A percentile compares a stretch with the other conserved stretches of the same genome.
phyloP scores from a whole-genome alignment of 306 rosid species.

The Cicer yamashitae region DNA sequence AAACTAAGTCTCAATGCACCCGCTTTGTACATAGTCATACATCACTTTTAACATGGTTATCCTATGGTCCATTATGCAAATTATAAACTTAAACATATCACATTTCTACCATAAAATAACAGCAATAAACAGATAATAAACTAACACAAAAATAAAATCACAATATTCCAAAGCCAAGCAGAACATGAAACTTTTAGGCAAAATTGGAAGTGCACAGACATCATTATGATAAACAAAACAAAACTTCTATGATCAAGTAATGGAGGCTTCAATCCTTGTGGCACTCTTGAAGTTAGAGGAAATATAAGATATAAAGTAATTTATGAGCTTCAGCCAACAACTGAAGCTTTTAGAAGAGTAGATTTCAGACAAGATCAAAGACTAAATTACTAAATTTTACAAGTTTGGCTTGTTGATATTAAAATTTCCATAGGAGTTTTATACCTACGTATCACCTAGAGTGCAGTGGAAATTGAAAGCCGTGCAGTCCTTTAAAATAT shows the following conservation, averaged over 20 bases:
- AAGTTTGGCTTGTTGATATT: background rate
- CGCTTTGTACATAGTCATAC: too few species aligned
- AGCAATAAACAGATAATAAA: background rate
- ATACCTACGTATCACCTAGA: background rate
- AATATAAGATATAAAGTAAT: background rate
- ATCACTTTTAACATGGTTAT: too few species aligned
- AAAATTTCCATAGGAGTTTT: conserved; percentile 1
- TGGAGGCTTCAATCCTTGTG: background rate
- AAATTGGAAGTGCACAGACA: too few species aligned
- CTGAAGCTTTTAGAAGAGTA: background rate
- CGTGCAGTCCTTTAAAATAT: background rate
- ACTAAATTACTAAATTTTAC: background rate
- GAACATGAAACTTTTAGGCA: background rate
- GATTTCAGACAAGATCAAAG: background rate
- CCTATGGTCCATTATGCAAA: too few species aligned
- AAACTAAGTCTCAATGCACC: too few species aligned
- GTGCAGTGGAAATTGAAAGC: background rate
- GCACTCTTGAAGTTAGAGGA: background rate
- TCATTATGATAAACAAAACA: background rate
- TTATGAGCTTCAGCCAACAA: background rate
- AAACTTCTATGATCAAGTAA: background rate
- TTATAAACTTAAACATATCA: too few species aligned
- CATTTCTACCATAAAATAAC: background rate
- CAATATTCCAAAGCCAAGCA: background rate
- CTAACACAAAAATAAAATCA: background rate